These are phyloP conservation scores for Thraustochytrium sp. DNA, from an alignment of 352 stramenopile genomes.

Conservation along the genomic window DNA sequence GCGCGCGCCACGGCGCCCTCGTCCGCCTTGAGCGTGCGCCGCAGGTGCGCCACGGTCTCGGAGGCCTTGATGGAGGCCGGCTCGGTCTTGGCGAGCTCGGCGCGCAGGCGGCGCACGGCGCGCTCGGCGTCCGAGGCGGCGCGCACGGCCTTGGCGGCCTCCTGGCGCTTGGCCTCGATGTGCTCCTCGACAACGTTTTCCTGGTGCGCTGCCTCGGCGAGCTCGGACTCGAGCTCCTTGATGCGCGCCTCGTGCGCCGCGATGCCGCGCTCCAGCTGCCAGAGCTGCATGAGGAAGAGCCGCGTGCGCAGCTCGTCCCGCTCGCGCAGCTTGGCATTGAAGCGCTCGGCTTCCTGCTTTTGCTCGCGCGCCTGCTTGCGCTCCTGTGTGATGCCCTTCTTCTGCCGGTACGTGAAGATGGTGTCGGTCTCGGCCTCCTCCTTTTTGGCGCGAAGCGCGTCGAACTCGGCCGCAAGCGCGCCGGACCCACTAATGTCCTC, in stretches of 20 bases:
- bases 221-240: constrained; percentile 54
- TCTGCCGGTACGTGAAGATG: constrained; percentile 91
- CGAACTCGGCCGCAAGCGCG: constrained; percentile 62
- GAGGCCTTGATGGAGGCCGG: neutral
- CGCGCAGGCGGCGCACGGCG: neutral
- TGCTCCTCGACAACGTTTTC: constrained; percentile 81
- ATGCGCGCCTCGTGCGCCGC: constrained; percentile 70
- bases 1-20: constrained; percentile 58
- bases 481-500: constrained; percentile 74
- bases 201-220: constrained; percentile 69
- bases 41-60: neutral
- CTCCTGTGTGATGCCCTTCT: constrained; percentile 87
- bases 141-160: neutral
- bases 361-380: constrained; percentile 86
- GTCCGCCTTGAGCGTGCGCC: constrained; percentile 60
- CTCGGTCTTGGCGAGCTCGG: neutral
- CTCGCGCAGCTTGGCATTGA: constrained; percentile 62
- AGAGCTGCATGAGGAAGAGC: constrained; percentile 92
- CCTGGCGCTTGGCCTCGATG: constrained; percentile 61
- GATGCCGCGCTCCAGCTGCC: constrained; percentile 82
- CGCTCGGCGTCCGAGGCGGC: neutral
- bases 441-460: constrained; percentile 74
- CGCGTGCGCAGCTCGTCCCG: constrained; percentile 71
- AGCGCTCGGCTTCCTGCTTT: constrained; percentile 80
- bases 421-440: constrained; percentile 83